Conservation (phyloP, 768 basidiomycete species). For the Auricularia heimuer region DNA sequence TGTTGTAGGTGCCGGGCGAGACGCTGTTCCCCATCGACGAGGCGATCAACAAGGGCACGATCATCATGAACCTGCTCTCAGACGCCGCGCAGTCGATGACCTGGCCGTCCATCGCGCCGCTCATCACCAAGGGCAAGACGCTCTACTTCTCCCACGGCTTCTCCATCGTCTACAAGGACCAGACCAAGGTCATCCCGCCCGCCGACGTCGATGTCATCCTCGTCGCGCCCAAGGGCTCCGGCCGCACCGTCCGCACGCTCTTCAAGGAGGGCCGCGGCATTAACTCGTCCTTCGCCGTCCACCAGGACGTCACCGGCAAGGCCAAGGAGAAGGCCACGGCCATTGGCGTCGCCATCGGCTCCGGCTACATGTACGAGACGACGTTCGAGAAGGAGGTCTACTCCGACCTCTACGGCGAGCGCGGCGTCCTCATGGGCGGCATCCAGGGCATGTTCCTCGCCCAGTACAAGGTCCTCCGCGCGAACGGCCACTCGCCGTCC, state of each 20-base stretch:
- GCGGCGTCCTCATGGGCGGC: slow-evolving; percentile 98
- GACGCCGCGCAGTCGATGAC: slow-evolving; percentile 98
- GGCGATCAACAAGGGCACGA: slow-evolving; percentile 89
- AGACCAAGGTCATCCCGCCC: slow-evolving; percentile 89
- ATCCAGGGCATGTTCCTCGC: slow-evolving; percentile 99
- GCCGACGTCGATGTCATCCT: slow-evolving; percentile 96
- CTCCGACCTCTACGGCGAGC: slow-evolving; percentile 98
- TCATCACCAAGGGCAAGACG: slow-evolving; percentile 99
- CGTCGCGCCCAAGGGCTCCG: slow-evolving; percentile 98
- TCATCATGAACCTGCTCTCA: slow-evolving; percentile 99
- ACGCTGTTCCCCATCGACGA: slow-evolving; percentile 98
- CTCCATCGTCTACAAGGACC: slow-evolving; percentile 96
- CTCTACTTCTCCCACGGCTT: slow-evolving; percentile 99
- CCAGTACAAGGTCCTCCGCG: slow-evolving; percentile 95
- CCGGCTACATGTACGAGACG: slow-evolving; percentile 98
- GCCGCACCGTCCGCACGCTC: slow-evolving; percentile 96
- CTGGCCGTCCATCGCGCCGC: slow-evolving; percentile 79
- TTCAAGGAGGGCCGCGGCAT: slow-evolving; percentile 99
- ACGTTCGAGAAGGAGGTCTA: slow-evolving; percentile 99
- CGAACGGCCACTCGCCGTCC: slow-evolving; percentile 92
- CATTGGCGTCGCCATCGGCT: slow-evolving; percentile 87
- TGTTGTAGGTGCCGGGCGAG: slow-evolving; percentile 76
- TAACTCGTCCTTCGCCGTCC: slow-evolving; percentile 90
- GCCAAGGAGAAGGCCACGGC: slow-evolving; percentile 96
- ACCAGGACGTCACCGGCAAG: slow-evolving; percentile 96